These are phyloP conservation scores for Aureobasidium zeae DNA, from an alignment of 2,329 filamentous ascomycete genomes.

Conservation along the genomic window DNA sequence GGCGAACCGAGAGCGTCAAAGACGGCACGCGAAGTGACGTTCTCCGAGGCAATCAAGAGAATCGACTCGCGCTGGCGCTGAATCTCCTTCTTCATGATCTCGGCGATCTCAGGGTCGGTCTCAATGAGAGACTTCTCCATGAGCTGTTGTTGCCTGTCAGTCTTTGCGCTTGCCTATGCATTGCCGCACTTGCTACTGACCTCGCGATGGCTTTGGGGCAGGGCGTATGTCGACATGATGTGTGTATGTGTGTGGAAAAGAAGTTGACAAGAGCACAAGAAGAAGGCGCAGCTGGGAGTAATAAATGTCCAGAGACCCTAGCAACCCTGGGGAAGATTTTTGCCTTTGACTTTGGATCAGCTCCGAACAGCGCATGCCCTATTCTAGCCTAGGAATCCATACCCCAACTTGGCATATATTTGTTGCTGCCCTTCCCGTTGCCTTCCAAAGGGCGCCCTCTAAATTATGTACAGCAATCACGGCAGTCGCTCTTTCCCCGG, in stretches of 20 bases:
- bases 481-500: too few species aligned
- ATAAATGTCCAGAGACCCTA: too few species aligned
- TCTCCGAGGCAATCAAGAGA: conserved; percentile 97
- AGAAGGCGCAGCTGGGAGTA: conserved; percentile 4
- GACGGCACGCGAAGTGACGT: conserved; percentile 96
- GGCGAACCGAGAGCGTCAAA: conserved; percentile 92
- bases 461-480: too few species aligned
- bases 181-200: conserved; percentile 35
- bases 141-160: conserved; percentile 54
- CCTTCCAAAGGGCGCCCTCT: too few species aligned
- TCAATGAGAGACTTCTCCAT: conserved; percentile 92
- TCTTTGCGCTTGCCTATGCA: neutral
- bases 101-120: conserved; percentile 84
- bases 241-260: neutral
- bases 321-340: conserved; percentile 13
- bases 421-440: too few species aligned
- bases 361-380: too few species aligned
- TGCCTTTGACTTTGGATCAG: conserved; percentile 8
- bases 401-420: too few species aligned
- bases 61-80: conserved; percentile 97
- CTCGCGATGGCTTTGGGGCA: conserved; percentile 57
- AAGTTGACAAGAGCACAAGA: neutral
- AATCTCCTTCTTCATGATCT: conserved; percentile 95
- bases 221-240: conserved; percentile 42
- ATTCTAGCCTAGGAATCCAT: too few species aligned